These are phyloP conservation scores for Calonectria hongkongensis DNA, from an alignment of 2,329 filamentous ascomycete species.

Conservation along the genomic window DNA sequence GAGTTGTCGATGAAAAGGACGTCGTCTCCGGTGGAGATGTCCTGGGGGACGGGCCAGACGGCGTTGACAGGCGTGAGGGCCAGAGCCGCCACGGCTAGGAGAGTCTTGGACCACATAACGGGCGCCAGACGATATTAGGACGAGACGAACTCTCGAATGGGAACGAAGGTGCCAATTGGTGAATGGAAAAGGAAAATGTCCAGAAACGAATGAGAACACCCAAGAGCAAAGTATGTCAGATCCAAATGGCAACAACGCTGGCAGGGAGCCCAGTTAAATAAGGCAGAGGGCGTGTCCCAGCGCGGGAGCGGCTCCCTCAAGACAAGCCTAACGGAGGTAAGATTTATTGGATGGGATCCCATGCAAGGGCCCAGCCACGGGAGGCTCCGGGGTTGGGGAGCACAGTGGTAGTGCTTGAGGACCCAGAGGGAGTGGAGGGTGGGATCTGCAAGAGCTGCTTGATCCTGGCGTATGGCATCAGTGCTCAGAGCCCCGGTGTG, in stretches of 20 bases:
- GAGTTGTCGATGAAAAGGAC: slow-evolving; percentile 72
- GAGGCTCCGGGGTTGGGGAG: slow-evolving; percentile 20
- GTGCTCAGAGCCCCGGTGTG: slow-evolving; percentile 23
- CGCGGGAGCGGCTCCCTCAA: slow-evolving; percentile 34
- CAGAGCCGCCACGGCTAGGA: slow-evolving; percentile 63
- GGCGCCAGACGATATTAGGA: slow-evolving; percentile 18
- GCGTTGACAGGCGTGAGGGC: slow-evolving; percentile 67
- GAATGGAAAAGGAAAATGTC: slow-evolving; percentile 18
- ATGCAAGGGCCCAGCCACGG: slow-evolving; percentile 40
- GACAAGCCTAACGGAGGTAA: slow-evolving; percentile 35
- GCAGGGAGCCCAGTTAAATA: slow-evolving; percentile 49
- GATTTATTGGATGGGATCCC: slow-evolving; percentile 38
- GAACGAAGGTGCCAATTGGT: slow-evolving; percentile 3
- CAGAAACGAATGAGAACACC: slow-evolving; percentile 1
- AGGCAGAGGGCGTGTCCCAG: slow-evolving; percentile 44
- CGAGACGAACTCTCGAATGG: neutral
- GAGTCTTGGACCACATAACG: slow-evolving; percentile 56
- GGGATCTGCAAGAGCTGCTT: slow-evolving; percentile 39
- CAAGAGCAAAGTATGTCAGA: slow-evolving; percentile 34
- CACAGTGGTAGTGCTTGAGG: slow-evolving; percentile 25
- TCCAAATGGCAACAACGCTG: slow-evolving; percentile 37
- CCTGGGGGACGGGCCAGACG: slow-evolving; percentile 75
- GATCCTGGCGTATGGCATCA: slow-evolving; percentile 31
- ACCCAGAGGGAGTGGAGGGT: slow-evolving; percentile 12
- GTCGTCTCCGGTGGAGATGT: slow-evolving; percentile 70